These are phyloP conservation scores for Brassica cretica DNA, from an alignment of 345 rosid species.

Conservation along the genomic window DNA sequence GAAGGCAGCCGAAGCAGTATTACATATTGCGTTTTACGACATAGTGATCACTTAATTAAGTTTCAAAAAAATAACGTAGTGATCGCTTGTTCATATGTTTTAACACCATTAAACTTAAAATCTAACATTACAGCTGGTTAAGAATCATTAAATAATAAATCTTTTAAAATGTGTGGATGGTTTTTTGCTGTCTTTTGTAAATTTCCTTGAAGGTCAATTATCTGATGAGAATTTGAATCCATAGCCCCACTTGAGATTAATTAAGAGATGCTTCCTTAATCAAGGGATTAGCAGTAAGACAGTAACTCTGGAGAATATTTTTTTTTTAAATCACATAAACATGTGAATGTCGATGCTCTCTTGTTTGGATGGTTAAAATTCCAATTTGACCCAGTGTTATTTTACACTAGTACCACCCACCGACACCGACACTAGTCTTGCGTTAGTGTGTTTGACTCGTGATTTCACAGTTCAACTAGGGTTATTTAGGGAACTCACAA, in stretches of 20 bases:
- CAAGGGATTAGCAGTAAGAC: not conserved
- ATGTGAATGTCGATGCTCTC: constrained; percentile 23
- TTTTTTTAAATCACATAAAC: constrained; percentile 3
- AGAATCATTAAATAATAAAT: not conserved
- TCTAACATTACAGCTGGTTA: not conserved
- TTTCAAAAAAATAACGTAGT: no score
- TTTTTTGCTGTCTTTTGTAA: not conserved
- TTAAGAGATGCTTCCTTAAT: constrained; percentile 29
- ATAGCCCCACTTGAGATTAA: constrained; percentile 17
- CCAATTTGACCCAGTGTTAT: constrained; percentile 6
- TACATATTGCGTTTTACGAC: not conserved
- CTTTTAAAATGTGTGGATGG: no score
- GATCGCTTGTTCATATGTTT: not conserved
- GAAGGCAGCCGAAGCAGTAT: not conserved
- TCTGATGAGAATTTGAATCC: constrained; percentile 28
- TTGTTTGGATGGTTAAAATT: not conserved
- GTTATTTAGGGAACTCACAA: not conserved
- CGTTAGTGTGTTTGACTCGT: constrained; percentile 38
- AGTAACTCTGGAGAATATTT: not conserved
- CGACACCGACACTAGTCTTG: constrained; percentile 41
- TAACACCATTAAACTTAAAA: not conserved
- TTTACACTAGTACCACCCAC: constrained; percentile 17
- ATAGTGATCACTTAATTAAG: not conserved
- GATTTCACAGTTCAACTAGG: constrained; percentile 14
- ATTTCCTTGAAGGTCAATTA: constrained; percentile 12